Conservation (phyloP, 2,329 filamentous ascomycete genomes). For the Chrysosporium queenslandicum region DNA sequence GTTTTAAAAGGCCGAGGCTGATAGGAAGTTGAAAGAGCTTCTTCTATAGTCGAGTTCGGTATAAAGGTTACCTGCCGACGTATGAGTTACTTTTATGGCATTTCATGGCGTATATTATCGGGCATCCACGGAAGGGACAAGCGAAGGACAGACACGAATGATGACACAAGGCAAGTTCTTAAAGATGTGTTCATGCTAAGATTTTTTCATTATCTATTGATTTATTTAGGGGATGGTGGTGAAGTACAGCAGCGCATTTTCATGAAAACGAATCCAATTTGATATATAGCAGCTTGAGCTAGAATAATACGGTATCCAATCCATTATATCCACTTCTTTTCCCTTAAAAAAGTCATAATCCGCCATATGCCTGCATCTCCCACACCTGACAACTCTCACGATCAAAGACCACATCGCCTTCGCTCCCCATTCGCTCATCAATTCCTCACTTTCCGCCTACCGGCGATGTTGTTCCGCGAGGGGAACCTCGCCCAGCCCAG, state of each 20-base stretch:
- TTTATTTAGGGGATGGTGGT: neutral
- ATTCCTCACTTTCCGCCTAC: no score
- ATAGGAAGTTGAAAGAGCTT: neutral
- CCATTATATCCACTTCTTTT: no score
- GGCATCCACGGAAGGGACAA: neutral
- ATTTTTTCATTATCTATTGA: neutral
- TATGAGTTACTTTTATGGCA: neutral
- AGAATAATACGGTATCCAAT: no score
- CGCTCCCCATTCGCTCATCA: no score
- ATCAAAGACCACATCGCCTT: no score
- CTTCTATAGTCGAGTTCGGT: neutral
- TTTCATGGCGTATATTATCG: constrained; percentile 11
- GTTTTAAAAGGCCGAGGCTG: constrained; percentile 38
- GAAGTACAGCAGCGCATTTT: neutral
- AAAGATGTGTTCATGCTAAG: neutral
- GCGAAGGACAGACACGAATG: neutral
- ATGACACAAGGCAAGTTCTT: constrained; percentile 2
- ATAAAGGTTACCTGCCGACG: neutral
- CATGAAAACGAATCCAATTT: neutral
- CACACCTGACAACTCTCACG: no score
- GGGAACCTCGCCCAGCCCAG: no score
- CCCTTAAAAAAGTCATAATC: no score
- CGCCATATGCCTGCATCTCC: no score
- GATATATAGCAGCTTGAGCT: no score
- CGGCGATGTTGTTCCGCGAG: no score